Conservation (phyloP, 495 filamentous ascomycete species). For the Bryoglossum gracile region DNA sequence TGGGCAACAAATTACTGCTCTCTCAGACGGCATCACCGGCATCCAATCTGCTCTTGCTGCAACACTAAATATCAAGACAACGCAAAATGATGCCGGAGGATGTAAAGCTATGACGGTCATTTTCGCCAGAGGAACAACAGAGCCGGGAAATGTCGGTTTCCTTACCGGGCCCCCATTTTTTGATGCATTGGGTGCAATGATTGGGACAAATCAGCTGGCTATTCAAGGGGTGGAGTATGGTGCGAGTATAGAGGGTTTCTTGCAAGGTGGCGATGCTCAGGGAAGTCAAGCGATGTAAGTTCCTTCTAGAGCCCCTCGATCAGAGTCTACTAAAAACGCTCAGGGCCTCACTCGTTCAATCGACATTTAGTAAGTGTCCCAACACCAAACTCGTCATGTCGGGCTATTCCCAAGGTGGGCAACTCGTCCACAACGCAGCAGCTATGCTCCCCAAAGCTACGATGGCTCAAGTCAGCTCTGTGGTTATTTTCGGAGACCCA, state of each 20-base stretch:
- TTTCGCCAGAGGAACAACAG: constrained; percentile 35
- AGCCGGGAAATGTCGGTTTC: constrained; percentile 32
- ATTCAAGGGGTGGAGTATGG: constrained; percentile 36
- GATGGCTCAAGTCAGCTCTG: constrained; percentile 26
- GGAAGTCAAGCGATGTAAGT: constrained; percentile 28
- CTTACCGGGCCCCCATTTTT: constrained; percentile 31
- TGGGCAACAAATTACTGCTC: background rate
- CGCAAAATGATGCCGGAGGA: constrained; percentile 22
- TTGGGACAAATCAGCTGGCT: constrained; percentile 26
- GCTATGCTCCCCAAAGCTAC: constrained; percentile 27
- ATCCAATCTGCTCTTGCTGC: constrained; percentile 1
- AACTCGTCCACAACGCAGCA: constrained; percentile 44
- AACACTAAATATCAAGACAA: constrained; percentile 8
- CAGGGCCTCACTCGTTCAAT: constrained; percentile 29
- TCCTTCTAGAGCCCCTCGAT: background rate
- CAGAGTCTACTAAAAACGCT: background rate
- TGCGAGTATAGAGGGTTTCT: constrained; percentile 31
- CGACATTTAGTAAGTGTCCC: constrained; percentile 43
- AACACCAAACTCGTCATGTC: constrained; percentile 50
- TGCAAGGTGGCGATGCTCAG: constrained; percentile 30
- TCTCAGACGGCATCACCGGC: background rate
- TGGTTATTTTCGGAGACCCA: constrained; percentile 53
- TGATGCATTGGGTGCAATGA: constrained; percentile 19
- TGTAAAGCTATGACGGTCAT: constrained; percentile 34
- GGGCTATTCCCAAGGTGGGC: constrained; percentile 52